phyloP scores from a whole-genome alignment of 192 early-diverging fungal genomes.

The Coemansia sp. region DNA sequence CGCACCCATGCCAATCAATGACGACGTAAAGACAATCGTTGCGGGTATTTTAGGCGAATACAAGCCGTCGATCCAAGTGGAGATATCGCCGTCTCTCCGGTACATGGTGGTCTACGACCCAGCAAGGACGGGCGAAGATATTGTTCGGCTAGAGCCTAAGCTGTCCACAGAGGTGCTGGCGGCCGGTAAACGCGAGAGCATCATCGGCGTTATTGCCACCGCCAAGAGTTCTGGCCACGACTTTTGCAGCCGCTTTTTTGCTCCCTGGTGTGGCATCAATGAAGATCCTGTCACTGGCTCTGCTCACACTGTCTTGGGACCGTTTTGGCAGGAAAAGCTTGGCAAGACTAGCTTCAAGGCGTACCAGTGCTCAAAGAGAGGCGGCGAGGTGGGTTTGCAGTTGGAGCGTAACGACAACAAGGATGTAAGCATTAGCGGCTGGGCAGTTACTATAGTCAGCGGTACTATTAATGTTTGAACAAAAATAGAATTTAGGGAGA shows the following conservation, averaged over 20 bases:
- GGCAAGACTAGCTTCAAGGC: conserved; percentile 13
- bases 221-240: conserved; percentile 10
- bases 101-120: conserved; percentile 29
- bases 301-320: conserved; percentile 38
- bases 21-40: conserved; percentile 20
- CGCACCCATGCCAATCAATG: neutral
- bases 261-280: conserved; percentile 35
- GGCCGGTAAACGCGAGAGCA: conserved; percentile 8
- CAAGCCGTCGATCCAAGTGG: conserved; percentile 3
- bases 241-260: conserved; percentile 43
- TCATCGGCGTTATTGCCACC: conserved; percentile 15
- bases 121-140: neutral
- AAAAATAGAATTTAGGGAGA: conserved; percentile 57
- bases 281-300: conserved; percentile 55
- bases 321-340: conserved; percentile 27
- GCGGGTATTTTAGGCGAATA: conserved; percentile 11
- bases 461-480: conserved; percentile 16
- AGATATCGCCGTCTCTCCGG: conserved; percentile 21
- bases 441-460: conserved; percentile 20
- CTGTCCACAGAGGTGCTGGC: conserved; percentile 10
- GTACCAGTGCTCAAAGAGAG: conserved; percentile 28
- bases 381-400: conserved; percentile 17
- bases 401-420: neutral
- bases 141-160: conserved; percentile 3
- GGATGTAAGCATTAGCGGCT: conserved; percentile 20